Conservation (phyloP, 2,329 filamentous ascomycete species). For the Fusarium albosuccineum region DNA sequence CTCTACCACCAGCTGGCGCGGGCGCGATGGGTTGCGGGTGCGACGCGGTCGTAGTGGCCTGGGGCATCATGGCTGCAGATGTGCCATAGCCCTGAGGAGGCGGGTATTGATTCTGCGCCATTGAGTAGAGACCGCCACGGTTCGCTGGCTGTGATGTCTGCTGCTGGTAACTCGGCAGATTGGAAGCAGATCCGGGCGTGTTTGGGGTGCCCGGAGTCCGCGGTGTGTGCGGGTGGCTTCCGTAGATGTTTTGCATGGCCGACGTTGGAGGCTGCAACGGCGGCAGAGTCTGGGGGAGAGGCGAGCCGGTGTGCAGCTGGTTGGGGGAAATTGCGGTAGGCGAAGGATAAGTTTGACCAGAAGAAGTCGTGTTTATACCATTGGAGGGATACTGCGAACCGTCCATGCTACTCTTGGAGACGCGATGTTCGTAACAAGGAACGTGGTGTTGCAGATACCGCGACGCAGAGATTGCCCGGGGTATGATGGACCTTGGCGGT, state of each 20-base stretch:
- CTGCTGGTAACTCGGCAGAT: constrained; percentile 67
- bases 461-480: constrained; percentile 40
- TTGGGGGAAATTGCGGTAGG: constrained; percentile 65
- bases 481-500: constrained; percentile 40
- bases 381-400: constrained; percentile 67
- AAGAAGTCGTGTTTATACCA: constrained; percentile 67
- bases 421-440: constrained; percentile 47
- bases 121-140: constrained; percentile 65
- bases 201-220: constrained; percentile 73
- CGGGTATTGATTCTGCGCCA: constrained; percentile 69
- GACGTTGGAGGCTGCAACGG: constrained; percentile 64
- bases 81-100: constrained; percentile 68
- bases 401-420: constrained; percentile 64
- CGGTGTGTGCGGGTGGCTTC: constrained; percentile 71
- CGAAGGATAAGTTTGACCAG: constrained; percentile 64
- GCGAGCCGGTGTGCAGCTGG: constrained; percentile 62
- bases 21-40: constrained; percentile 84
- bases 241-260: constrained; percentile 63
- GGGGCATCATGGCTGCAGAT: constrained; percentile 73
- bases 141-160: constrained; percentile 62
- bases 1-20: constrained; percentile 70
- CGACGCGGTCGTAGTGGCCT: constrained; percentile 74
- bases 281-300: constrained; percentile 67
- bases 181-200: constrained; percentile 67
- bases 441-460: constrained; percentile 43